These are phyloP conservation scores for Taxillus chinensis DNA, from an alignment of 164 flowering plant species.

Conservation along the genomic window DNA sequence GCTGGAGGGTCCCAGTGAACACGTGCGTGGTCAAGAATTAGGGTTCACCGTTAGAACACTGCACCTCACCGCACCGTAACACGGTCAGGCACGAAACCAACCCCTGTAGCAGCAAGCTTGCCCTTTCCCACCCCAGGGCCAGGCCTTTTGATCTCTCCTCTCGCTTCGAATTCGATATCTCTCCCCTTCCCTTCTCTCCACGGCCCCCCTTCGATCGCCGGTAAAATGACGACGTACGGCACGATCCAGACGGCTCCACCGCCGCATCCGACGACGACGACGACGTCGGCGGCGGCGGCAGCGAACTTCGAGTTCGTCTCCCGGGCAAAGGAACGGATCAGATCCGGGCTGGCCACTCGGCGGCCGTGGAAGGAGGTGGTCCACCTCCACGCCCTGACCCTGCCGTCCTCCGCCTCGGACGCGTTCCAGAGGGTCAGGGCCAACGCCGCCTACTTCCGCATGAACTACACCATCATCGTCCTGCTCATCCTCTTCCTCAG, in stretches of 20 bases:
- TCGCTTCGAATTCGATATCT: too few species aligned
- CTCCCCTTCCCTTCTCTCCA: neutral
- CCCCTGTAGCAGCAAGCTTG: too few species aligned
- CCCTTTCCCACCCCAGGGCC: too few species aligned
- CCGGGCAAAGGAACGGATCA: conserved; percentile 27
- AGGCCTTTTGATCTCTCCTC: too few species aligned
- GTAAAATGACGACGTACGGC: conserved; percentile 42
- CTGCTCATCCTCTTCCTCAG: conserved; percentile 37
- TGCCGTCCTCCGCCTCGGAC: conserved; percentile 20
- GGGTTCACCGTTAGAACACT: too few species aligned
- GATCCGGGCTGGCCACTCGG: conserved; percentile 21
- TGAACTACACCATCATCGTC: conserved; percentile 38
- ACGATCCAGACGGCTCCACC: conserved; percentile 32
- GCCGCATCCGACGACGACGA: neutral
- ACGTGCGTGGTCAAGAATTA: too few species aligned
- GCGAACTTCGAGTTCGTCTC: conserved; percentile 14
- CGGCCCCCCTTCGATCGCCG: neutral
- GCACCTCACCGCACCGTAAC: too few species aligned
- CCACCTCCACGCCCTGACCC: conserved; percentile 14
- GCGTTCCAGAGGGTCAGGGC: conserved; percentile 18
- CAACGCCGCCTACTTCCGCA: conserved; percentile 32
- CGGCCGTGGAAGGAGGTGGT: conserved; percentile 49
- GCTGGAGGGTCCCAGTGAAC: too few species aligned
- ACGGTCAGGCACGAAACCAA: too few species aligned
- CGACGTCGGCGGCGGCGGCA: too few species aligned